Evolutionary conservation across 2,329 filamentous ascomycete species (phyloP), one percentile per base, ranked within the genome.

Genomic region (Ophioceras dolichostomum): DNA sequence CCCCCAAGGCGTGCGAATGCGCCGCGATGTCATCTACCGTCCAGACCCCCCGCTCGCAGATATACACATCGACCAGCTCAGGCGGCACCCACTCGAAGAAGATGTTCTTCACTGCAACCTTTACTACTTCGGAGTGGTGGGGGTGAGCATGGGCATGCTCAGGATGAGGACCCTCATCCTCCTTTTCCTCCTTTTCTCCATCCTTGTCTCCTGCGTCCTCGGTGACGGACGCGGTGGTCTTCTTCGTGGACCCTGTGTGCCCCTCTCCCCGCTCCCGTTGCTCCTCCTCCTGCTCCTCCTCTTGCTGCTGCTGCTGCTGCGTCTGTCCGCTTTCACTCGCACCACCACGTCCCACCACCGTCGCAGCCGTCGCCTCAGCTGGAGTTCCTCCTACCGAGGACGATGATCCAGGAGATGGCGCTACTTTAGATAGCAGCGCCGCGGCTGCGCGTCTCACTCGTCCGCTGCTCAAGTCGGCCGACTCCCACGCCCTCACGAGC

Each of bases 41-140:
- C 54, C 56, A 61, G 20, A 63, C 47, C 0, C 73, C 73, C 5
- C 66, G 54, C 37, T 79, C 72, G 3, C 67, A 72, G 22, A 75
- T 53, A 46, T 74, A 78, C 1, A 54, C 53, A 46, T 76, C 63
- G 5, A 79, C 57, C 30, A 76, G 48, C 8, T 47, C 40, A 0
- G 63, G 49, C 2, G 68, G 61, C 30, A 77, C 59, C 73, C 72
- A 78, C 55, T 79, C 74, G 34, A 78, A 77, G 41, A 73, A 75
- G n/a, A 68, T 48, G 45, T 72, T 72, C 29, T 52, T 59, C 35
- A 70, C 55, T 13, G 45, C 41, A 10, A 66, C 43, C n/a, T 43
- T 28, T 10, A 16, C 31, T 8, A 17, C 20, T 9, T 42, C 26
- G 4, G 22, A 10, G n/a, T n/a, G n/a, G n/a, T n/a, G n/a, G n/a